A percentile compares a stretch with the other conserved stretches of the same genome.
These are phyloP conservation scores for Microbotryum silenes-acaulis DNA, from an alignment of 1,284 basidiomycete species.

Conservation along the genomic window DNA sequence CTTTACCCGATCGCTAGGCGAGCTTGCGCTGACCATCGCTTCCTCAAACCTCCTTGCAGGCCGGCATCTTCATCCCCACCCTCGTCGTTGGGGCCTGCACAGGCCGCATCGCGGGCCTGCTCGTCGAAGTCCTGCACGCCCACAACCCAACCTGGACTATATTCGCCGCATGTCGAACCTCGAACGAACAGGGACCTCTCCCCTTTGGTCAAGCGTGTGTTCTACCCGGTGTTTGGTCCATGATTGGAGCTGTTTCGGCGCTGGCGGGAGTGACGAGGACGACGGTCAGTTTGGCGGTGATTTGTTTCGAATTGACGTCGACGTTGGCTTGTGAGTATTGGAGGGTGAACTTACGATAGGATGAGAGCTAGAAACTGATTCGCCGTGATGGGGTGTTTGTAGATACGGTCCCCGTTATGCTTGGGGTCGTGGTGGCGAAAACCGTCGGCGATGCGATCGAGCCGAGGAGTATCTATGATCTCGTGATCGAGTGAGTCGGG, in stretches of 20 bases:
- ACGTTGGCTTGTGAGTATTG: not conserved
- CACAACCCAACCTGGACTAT: slow-evolving; percentile 55
- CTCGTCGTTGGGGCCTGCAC: slow-evolving; percentile 95
- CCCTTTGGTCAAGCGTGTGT: slow-evolving; percentile 38
- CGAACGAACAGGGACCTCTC: slow-evolving; percentile 19
- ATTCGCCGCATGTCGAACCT: slow-evolving; percentile 54
- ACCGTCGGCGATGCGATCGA: slow-evolving; percentile 48
- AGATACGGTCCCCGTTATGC: slow-evolving; percentile 85
- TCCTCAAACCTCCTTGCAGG: slow-evolving; percentile 56
- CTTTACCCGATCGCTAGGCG: slow-evolving; percentile 6
- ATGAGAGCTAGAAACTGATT: too few species aligned
- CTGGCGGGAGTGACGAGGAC: slow-evolving; percentile 52
- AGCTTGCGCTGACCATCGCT: slow-evolving; percentile 61
- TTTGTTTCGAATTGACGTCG: slow-evolving; percentile 86
- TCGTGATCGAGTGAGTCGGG: slow-evolving; percentile 69
- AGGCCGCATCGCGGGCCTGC: slow-evolving; percentile 77
- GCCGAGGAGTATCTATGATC: slow-evolving; percentile 48
- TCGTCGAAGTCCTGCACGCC: slow-evolving; percentile 69
- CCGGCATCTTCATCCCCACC: slow-evolving; percentile 93
- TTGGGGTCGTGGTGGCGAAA: slow-evolving; percentile 78
- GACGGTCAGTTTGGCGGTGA: slow-evolving; percentile 87
- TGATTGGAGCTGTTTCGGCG: slow-evolving; percentile 42
- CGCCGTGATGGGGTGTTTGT: slow-evolving; percentile 38
- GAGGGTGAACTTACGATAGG: too few species aligned
- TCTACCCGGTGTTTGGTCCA: slow-evolving; percentile 47